Evolutionary conservation across 2,329 filamentous ascomycete genomes (phyloP).

Genomic region (Colletotrichum gigasporum): DNA sequence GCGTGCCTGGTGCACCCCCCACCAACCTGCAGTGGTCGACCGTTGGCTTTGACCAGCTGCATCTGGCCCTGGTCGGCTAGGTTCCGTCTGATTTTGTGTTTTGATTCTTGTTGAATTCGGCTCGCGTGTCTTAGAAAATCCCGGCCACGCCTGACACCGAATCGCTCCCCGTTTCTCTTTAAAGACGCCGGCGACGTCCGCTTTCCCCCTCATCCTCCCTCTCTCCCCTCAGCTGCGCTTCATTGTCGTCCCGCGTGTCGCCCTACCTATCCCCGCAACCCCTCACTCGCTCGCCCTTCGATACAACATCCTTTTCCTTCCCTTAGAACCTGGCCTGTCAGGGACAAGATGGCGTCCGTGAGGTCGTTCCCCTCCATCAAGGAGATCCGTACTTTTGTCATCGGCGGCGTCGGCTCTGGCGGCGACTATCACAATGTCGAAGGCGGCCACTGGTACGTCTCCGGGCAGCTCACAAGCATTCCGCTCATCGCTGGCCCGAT

Average conservation of each 20-base stretch:
- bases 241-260: not conserved
- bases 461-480: not conserved
- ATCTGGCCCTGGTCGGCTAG: not conserved
- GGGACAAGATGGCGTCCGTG: slow-evolving; percentile 55
- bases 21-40: not conserved
- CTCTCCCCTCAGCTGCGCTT: not conserved
- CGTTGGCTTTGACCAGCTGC: not conserved
- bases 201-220: slow-evolving; percentile 4
- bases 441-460: slow-evolving; percentile 70
- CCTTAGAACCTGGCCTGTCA: not conserved
- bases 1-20: slow-evolving; percentile 1
- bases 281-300: slow-evolving; percentile 30
- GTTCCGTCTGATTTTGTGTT: slow-evolving; percentile 10
- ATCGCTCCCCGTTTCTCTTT: slow-evolving; percentile 6
- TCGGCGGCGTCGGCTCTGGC: slow-evolving; percentile 67
- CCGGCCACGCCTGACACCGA: not conserved
- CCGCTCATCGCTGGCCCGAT: not conserved
- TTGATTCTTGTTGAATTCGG: not conserved
- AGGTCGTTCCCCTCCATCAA: slow-evolving; percentile 78
- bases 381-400: slow-evolving; percentile 77
- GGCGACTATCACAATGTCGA: slow-evolving; percentile 95
- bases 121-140: slow-evolving; percentile 14
- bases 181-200: slow-evolving; percentile 9
- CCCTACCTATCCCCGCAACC: not conserved
- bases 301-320: too few species aligned